Evolutionary conservation across 2,329 filamentous ascomycete species (phyloP).

Genomic region (Beauveria brongniartii): DNA sequence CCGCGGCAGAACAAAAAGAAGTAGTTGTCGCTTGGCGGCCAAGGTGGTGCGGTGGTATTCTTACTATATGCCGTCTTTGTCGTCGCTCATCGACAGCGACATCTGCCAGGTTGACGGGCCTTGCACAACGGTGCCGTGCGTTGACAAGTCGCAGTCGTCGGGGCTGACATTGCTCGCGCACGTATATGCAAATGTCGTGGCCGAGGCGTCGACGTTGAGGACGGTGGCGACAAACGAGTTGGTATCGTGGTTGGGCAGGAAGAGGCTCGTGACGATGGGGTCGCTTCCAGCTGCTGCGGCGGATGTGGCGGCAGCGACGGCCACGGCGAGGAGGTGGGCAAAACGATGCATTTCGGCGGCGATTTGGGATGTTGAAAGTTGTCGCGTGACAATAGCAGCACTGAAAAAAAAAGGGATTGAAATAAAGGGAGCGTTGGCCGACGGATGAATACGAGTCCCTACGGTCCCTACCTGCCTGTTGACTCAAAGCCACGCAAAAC

Average conservation of each 20-base stretch:
- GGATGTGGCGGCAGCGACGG: constrained; percentile 15
- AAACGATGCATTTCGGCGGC: constrained; percentile 17
- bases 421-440: not conserved
- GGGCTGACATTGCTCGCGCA: constrained; percentile 17
- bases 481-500: not conserved
- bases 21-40: too few relatives aligned
- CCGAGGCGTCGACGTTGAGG: constrained; percentile 18
- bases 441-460: not conserved
- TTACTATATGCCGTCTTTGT: constrained; percentile 14
- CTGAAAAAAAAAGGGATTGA: not conserved
- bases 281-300: constrained; percentile 18
- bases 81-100: constrained; percentile 10
- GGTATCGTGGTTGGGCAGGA: constrained; percentile 20
- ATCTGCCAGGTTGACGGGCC: constrained; percentile 21
- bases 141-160: constrained; percentile 20
- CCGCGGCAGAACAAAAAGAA: not conserved
- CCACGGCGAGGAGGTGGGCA: constrained; percentile 20
- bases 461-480: not conserved
- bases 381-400: not conserved
- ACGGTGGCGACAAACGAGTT: constrained; percentile 23
- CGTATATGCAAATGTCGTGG: constrained; percentile 23
- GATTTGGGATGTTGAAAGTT: not conserved
- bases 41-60: not conserved
- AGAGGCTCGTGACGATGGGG: constrained; percentile 17
- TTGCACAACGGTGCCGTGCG: constrained; percentile 19